phyloP scores from a whole-genome alignment of 768 basidiomycete species.

The Calocybe cyanea region DNA sequence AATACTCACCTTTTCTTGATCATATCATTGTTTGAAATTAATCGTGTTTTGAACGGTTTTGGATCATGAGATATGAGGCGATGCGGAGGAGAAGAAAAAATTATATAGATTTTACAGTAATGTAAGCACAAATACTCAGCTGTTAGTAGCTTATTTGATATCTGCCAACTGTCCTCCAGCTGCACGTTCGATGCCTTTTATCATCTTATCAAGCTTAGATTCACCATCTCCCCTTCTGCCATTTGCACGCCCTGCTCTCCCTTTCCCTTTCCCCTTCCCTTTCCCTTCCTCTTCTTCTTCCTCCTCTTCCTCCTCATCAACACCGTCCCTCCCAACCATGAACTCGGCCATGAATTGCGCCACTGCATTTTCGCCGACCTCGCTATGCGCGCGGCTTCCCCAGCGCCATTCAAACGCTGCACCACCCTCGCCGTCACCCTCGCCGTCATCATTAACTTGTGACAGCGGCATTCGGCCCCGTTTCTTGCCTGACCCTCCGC shows the following conservation, averaged over 20 bases:
- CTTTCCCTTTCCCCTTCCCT: constrained; percentile 44
- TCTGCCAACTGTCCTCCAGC: constrained; percentile 56
- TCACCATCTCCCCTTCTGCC: constrained; percentile 20
- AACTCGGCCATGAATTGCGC: constrained; percentile 78
- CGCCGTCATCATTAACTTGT: constrained; percentile 19
- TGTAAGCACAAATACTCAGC: too few relatives aligned
- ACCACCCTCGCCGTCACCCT: constrained; percentile 28
- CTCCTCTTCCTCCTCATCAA: constrained; percentile 30
- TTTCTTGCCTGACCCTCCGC: constrained; percentile 38
- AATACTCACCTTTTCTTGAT: too few relatives aligned
- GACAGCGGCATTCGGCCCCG: constrained; percentile 49
- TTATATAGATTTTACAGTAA: too few relatives aligned
- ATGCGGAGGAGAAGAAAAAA: background rate
- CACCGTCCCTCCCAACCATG: constrained; percentile 54
- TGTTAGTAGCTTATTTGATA: constrained; percentile 23
- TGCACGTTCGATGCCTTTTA: constrained; percentile 56
- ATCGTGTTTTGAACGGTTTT: too few relatives aligned
- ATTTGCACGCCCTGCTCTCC: constrained; percentile 37
- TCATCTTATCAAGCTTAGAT: constrained; percentile 41
- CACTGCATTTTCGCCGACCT: constrained; percentile 77
- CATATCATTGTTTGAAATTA: too few relatives aligned
- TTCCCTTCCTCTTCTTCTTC: constrained; percentile 34
- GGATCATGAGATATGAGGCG: too few relatives aligned
- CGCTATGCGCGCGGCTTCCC: constrained; percentile 76
- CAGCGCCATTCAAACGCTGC: constrained; percentile 75